Evolutionary conservation across 306 rosid species (phyloP), one percentile per base, ranked within the genome.

Genomic region (Lathyrus sativus): DNA sequence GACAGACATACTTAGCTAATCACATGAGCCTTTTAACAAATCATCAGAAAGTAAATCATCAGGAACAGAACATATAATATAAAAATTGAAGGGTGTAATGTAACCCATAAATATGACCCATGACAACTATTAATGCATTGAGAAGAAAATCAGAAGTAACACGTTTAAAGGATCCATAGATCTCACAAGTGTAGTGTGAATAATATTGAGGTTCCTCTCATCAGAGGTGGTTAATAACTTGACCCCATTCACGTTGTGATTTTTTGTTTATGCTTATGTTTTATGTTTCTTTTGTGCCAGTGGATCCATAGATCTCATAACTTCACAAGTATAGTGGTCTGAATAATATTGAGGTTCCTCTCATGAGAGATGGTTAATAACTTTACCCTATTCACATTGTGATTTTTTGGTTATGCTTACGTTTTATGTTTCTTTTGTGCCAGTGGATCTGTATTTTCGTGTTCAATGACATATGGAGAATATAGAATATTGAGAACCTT

Each of bases 121-220:
- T 45, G 49, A 67, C 29, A 61, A 37, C 28, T 38, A 28, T 39
- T 48, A 44, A 60, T 31, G 15, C 53, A 41, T 45, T 17, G 18
- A 43, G 29, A 35, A 35, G 48, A 35, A 60, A 60, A 37, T 35
- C 48, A 60, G 46, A 60, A 29, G 41, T 12, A 46, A 37, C 46
- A 60, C 18, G 14, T 5, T 15, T 37, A 37, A 37, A 9, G 65
- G 65, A 37, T 38, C 63, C 63, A 59, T 59, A 19, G 11, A 59
- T 39, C 74, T 49, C 74, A 58, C 50, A 58, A 37, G 63, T 58
- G 7, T 46, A 33, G 74, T 37, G 57, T 65, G 59, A 53, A 53
- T 53, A 53, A 53, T 18, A 50, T 50, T 50, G 57, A 50, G 28
- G 57, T 50, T 50, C 13, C 2, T 11, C 10, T 50, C 28, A 50